These are phyloP conservation scores for Turnera subulata DNA, from an alignment of 345 rosid genomes.

Conservation along the genomic window DNA sequence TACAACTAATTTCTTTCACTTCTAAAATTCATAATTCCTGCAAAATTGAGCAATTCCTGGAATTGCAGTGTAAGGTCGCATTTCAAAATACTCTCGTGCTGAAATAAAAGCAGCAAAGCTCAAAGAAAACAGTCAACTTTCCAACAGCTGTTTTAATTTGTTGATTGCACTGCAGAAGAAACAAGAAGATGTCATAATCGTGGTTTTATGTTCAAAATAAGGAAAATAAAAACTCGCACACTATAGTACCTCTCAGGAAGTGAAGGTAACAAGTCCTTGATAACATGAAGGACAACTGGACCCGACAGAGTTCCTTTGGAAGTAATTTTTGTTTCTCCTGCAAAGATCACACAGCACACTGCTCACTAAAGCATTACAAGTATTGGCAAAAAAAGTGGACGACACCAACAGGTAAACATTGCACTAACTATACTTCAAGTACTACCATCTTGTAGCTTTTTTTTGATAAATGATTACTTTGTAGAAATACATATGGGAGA, in stretches of 20 bases:
- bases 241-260: no score
- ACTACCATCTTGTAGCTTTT: no score
- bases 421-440: no score
- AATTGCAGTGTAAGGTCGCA: no score
- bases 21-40: no score
- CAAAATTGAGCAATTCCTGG: no score
- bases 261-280: slow-evolving; percentile 19
- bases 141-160: not conserved
- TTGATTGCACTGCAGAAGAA: no score
- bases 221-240: no score
- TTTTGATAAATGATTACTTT: not conserved
- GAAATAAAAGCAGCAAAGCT: slow-evolving; percentile 3
- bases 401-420: not conserved
- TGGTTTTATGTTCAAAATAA: no score
- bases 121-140: not conserved
- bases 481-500: no score
- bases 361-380: not conserved
- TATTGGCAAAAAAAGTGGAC: not conserved
- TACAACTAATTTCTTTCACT: no score
- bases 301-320: slow-evolving; percentile 20
- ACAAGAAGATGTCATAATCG: no score
- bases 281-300: slow-evolving; percentile 20
- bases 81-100: not conserved
- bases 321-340: slow-evolving; percentile 26
- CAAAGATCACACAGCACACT: slow-evolving; percentile 13